phyloP scores from a whole-genome alignment of 352 stramenopile species.

The Phytopythium sindhum region DNA sequence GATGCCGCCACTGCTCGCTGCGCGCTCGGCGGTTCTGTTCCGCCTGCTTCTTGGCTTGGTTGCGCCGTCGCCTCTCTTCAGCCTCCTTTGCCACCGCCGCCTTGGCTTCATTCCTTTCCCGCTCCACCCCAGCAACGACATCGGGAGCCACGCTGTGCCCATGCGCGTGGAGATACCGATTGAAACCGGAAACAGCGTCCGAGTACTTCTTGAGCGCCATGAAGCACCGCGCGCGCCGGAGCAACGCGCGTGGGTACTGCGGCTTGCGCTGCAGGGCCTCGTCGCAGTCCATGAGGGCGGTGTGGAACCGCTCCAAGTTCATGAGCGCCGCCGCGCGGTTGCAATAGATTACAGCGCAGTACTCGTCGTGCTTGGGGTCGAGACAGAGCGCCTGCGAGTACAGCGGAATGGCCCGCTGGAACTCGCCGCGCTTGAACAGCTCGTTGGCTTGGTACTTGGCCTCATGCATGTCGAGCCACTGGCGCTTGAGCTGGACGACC shows the following conservation, averaged over 20 bases:
- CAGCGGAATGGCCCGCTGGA: slow-evolving; percentile 39
- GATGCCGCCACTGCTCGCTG: slow-evolving; percentile 27
- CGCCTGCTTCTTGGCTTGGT: slow-evolving; percentile 38
- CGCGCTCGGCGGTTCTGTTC: slow-evolving; percentile 44
- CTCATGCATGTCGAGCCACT: slow-evolving; percentile 64
- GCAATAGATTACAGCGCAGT: slow-evolving; percentile 75
- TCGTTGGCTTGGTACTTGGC: slow-evolving; percentile 68
- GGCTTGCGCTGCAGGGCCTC: slow-evolving; percentile 61
- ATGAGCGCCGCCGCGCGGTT: slow-evolving; percentile 82
- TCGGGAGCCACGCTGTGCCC: slow-evolving; percentile 17
- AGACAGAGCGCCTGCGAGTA: slow-evolving; percentile 69
- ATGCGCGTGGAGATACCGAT: slow-evolving; percentile 60
- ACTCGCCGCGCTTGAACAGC: slow-evolving; percentile 57
- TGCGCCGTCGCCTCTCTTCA: slow-evolving; percentile 31
- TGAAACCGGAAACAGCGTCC: slow-evolving; percentile 71
- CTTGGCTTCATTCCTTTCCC: slow-evolving; percentile 49
- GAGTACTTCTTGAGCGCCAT: slow-evolving; percentile 52
- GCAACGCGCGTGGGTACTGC: slow-evolving; percentile 47
- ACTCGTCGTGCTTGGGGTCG: slow-evolving; percentile 66
- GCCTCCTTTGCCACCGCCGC: slow-evolving; percentile 38
- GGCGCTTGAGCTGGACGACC: slow-evolving; percentile 64
- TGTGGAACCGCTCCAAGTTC: slow-evolving; percentile 58
- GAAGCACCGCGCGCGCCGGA: slow-evolving; percentile 72
- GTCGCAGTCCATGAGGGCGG: slow-evolving; percentile 72
- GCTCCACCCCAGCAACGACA: slow-evolving; percentile 28